Conservation (phyloP, 2,329 filamentous ascomycete genomes). For the Magnaporthiopsis rhizophila region DNA sequence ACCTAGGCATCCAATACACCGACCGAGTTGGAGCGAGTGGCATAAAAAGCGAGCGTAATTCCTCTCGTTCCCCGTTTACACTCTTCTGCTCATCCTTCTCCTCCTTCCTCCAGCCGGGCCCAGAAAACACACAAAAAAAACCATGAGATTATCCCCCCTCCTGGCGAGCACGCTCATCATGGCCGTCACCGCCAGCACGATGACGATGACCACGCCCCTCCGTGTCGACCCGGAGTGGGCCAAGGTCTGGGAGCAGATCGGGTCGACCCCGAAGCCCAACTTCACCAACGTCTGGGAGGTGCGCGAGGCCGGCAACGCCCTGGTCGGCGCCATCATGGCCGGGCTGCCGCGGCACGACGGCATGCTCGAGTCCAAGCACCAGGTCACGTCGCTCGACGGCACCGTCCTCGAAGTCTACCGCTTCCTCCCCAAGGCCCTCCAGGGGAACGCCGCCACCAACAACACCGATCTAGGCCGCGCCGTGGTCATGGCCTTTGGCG, state of each 20-base stretch:
- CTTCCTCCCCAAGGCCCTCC: background rate
- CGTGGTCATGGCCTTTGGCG: slow-evolving; percentile 19
- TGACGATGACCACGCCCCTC: background rate
- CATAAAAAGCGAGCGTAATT: too few relatives aligned
- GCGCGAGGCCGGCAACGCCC: background rate
- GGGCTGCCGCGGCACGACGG: background rate
- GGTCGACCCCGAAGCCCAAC: background rate
- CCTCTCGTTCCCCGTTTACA: too few relatives aligned
- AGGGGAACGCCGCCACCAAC: too few relatives aligned
- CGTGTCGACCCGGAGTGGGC: background rate
- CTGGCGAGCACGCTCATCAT: too few relatives aligned
- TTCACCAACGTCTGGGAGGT: background rate
- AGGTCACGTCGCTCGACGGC: background rate
- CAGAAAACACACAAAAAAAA: too few relatives aligned
- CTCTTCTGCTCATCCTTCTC: too few relatives aligned
- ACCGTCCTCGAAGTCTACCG: background rate
- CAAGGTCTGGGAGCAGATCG: background rate
- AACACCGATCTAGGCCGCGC: slow-evolving; percentile 1
- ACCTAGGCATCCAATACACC: too few relatives aligned
- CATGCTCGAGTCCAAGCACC: background rate
- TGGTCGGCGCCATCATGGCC: background rate
- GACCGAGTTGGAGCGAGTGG: too few relatives aligned
- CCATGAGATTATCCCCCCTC: too few relatives aligned
- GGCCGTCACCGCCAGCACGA: too few relatives aligned
- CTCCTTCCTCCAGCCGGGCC: too few relatives aligned